Base-by-base conservation (phyloP, 495 filamentous ascomycete species). In the Penicillium daleae region DNA sequence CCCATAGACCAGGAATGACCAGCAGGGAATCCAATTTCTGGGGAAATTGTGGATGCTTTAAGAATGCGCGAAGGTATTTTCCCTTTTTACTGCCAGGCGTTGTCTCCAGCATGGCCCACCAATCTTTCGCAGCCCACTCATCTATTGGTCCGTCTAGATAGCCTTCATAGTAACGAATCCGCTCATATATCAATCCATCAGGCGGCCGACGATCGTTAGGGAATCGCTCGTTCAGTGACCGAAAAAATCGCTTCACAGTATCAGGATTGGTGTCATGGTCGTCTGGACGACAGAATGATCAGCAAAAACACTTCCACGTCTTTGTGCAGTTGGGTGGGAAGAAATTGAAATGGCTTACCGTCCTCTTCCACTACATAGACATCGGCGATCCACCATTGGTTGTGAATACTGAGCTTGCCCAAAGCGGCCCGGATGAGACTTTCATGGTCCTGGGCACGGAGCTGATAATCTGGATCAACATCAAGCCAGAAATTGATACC, bases 321-420 rank as follows among this genome's bases (percentile, higher is more conserved):
- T 42, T 7, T 19, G 39, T 42, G 39, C 4, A 42, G 4, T 42
- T 0, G 1, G 17, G 37, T 40, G 4, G 17, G 24, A 26, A 6
- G 19, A 6, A 7, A n/a, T 22, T 21, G 13, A 27, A 22, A 5
- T 32, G 49, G 32, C 49, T 6, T 31, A 52, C 27, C 49, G 6
- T 29, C 4, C 0, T 52, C 27, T 7, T 52, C 51, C 27, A 51
- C 59, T 26, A 66, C 64, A 15, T 66, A 66, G 17, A 66, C 50
- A 60, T 66, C 64, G 9, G 42, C 56, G 29, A 66, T 55, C 64
- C 64, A 66, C 60, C 56, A 66, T 33, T 59, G 56, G 44, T 60
- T 56, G 12, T 33, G 21, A 1, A 13, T 19, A 19, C 39, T 40
- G 15, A 62, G 59, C 33, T 31, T 12, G 1, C 33, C 21, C 6